These are phyloP conservation scores for Brassica balearica DNA, from an alignment of 441 rosid genomes.

Conservation along the genomic window DNA sequence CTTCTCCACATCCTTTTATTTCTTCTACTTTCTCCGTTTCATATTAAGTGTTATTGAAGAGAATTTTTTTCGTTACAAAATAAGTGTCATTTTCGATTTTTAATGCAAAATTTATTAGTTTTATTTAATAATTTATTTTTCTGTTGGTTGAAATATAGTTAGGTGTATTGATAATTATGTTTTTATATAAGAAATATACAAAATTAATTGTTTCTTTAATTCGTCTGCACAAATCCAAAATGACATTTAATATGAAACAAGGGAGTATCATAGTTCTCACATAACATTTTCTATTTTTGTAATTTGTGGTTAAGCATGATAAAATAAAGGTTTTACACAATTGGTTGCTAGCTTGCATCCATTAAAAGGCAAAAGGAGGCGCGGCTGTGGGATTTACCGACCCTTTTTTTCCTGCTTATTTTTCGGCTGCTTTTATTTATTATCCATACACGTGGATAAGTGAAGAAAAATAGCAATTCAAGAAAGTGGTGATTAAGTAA, in stretches of 20 bases:
- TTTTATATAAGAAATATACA: too few species aligned
- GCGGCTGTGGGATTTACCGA: conserved; percentile 21
- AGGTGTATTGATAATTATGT: too few species aligned
- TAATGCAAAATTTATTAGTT: too few species aligned
- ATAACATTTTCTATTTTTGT: background rate
- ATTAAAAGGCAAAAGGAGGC: background rate
- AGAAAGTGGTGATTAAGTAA: conserved; percentile 27
- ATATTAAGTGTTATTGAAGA: too few species aligned
- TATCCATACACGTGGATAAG: background rate
- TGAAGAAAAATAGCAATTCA: conserved; percentile 26
- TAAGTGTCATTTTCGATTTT: too few species aligned
- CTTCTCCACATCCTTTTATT: background rate
- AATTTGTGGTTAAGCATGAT: background rate
- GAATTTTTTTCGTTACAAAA: too few species aligned
- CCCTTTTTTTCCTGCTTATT: background rate
- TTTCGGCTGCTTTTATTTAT: background rate
- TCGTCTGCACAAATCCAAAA: too few species aligned
- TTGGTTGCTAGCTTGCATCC: background rate
- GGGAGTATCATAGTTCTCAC: background rate
- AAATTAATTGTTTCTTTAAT: too few species aligned
- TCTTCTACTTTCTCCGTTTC: background rate
- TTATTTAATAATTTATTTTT: too few species aligned
- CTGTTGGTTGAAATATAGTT: too few species aligned
- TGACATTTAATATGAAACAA: too few species aligned
- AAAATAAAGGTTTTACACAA: background rate